phyloP scores from a whole-genome alignment of 2,329 filamentous ascomycete genomes.

The Septoria linicola region DNA sequence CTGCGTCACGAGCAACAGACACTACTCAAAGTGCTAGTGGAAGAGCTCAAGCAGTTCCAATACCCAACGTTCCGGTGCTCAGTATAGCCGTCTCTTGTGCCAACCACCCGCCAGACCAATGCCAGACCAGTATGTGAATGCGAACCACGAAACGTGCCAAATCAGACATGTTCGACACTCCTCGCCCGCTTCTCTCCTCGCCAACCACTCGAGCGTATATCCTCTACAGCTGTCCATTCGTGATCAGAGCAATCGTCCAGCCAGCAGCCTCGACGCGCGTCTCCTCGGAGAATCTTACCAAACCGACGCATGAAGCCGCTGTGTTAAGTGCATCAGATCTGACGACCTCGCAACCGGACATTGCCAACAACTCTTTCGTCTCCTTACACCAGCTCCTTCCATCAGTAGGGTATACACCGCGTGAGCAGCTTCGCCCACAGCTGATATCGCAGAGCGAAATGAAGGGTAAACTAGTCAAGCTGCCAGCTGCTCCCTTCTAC shows the following conservation, averaged over 20 bases:
- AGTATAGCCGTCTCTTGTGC: conserved; percentile 36
- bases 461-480: conserved; percentile 59
- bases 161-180: conserved; percentile 50
- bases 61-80: conserved; percentile 35
- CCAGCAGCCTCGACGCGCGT: conserved; percentile 71
- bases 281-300: conserved; percentile 72
- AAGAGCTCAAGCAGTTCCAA: conserved; percentile 27
- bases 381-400: conserved; percentile 20
- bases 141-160: conserved; percentile 54
- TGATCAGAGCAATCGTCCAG: conserved; percentile 73
- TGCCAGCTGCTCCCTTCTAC: conserved; percentile 59
- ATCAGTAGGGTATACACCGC: conserved; percentile 8
- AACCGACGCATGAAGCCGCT: conserved; percentile 70
- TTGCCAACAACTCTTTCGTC: conserved; percentile 37
- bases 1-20: conserved; percentile 25
- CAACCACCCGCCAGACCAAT: conserved; percentile 19
- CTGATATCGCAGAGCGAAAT: conserved; percentile 21
- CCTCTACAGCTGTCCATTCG: conserved; percentile 55
- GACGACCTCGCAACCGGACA: conserved; percentile 33
- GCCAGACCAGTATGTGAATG: conserved; percentile 32
- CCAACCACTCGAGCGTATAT: conserved; percentile 33
- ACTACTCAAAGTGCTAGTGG: conserved; percentile 37
- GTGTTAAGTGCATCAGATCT: conserved; percentile 31
- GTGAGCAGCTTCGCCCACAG: conserved; percentile 11
- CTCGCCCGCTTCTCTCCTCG: conserved; percentile 51